These are phyloP conservation scores for Schizosaccharomyces osmophilus DNA, from an alignment of 805 yeast species.

Conservation along the genomic window DNA sequence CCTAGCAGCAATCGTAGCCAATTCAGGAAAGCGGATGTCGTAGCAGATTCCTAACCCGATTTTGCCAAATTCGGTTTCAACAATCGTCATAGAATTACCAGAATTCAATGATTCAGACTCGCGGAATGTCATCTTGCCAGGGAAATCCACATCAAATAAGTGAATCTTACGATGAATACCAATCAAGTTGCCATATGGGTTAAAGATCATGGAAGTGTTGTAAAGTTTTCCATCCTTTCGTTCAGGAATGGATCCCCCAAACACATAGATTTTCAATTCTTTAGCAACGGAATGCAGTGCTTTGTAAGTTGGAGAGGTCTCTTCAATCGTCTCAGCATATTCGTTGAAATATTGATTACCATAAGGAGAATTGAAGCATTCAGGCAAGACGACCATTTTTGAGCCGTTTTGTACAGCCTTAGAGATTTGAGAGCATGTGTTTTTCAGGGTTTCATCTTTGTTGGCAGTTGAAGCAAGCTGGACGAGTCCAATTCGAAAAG, in stretches of 20 bases:
- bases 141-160: conserved; percentile 76
- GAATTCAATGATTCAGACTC: conserved; percentile 56
- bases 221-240: conserved; percentile 30
- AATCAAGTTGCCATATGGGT: conserved; percentile 46
- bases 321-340: conserved; percentile 56
- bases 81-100: conserved; percentile 62
- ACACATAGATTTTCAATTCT: conserved; percentile 26
- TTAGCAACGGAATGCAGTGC: conserved; percentile 38
- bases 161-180: conserved; percentile 84
- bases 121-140: conserved; percentile 68
- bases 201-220: conserved; percentile 54
- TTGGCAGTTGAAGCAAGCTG: conserved; percentile 67
- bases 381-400: conserved; percentile 70
- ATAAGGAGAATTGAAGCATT: conserved; percentile 90
- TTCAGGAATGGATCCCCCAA: conserved; percentile 92
- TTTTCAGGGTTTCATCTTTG: conserved; percentile 49
- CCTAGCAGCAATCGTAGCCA: conserved; percentile 40
- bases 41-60: conserved; percentile 70
- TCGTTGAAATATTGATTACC: conserved; percentile 64
- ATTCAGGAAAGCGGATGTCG: conserved; percentile 71
- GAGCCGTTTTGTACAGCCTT: conserved; percentile 43
- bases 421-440: conserved; percentile 37
- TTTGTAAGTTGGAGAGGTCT: conserved; percentile 24
- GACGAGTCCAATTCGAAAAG: conserved; percentile 36
- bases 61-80: conserved; percentile 37